Base-by-base conservation (phyloP, 1,139 yeast species). In the Suhomyces wounanorum region DNA sequence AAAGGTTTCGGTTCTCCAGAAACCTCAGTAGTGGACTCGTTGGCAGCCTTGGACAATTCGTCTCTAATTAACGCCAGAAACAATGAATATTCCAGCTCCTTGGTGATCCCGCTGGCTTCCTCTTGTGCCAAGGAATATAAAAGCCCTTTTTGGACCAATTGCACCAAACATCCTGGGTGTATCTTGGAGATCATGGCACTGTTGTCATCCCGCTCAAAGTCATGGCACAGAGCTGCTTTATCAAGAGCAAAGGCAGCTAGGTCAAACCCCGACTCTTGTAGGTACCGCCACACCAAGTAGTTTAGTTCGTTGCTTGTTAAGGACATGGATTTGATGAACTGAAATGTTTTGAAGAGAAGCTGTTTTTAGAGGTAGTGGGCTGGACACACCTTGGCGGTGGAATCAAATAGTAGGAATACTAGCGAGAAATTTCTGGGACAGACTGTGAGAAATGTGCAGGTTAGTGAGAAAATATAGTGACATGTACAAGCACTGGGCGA, bases 231-330 rank as follows among this genome's bases (percentile, higher is more conserved):
- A 2, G 94, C 75, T 59, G 89, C 94, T 58, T 87, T 86, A 55
- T 88, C 90, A 43, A 94, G 70, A 0, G 97, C 96, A 62, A 81
- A 84, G 0, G 97, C 94, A 1, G 96, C 78, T 36, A 89, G 77
- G 51, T 88, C 95, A 52, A 78, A 75, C 1, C 97, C 97, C 8
- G 89, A 79, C 66, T 94, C 99, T 65, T 90, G 96, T 42, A 92
- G 77, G 65, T 94, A 94, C 58, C 98, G 74, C 97, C 97, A 94
- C 54, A 94, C 82, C 63, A 94, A 78, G 66, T 94, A 92, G 74
- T 94, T 94, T 52, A 94, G 79, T 70, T 92, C 96, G 52, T 81
- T 84, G 55, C 96, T 87, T 7, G 96, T 82, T 49, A 94, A 74
- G 35, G 96, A 86, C 97, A 90, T 90, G 31, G 26, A 14, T 10